Evolutionary conservation across 345 rosid genomes (phyloP).

Genomic region (Combretum micranthum): DNA sequence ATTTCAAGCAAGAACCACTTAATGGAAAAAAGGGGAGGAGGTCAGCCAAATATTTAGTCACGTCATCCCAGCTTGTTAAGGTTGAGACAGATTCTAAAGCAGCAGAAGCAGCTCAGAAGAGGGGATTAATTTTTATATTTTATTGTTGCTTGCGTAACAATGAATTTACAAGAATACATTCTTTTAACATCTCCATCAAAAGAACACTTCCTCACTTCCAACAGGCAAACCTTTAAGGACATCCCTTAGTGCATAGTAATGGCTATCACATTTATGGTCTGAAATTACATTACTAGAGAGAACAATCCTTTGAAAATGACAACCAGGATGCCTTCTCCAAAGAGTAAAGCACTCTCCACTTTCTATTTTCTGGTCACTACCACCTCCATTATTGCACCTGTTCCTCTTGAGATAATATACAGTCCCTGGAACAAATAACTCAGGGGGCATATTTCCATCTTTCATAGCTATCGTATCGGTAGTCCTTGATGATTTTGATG

Average conservation of each 20-base stretch:
- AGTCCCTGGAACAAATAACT: conserved; percentile 72
- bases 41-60: too few relatives aligned
- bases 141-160: too few relatives aligned
- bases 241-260: conserved; percentile 76
- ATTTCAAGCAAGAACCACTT: too few relatives aligned
- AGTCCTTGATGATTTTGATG: conserved; percentile 11
- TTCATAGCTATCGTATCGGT: conserved; percentile 16
- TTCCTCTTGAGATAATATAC: conserved; percentile 76
- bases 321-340: conserved; percentile 78
- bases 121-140: too few relatives aligned
- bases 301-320: conserved; percentile 81
- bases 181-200: conserved; percentile 12
- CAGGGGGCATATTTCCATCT: conserved; percentile 28
- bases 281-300: conserved; percentile 74
- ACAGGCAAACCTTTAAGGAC: conserved; percentile 72
- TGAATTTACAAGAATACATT: background rate
- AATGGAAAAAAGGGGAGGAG: too few relatives aligned
- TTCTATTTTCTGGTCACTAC: background rate
- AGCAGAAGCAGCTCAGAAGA: too few relatives aligned
- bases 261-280: conserved; percentile 90
- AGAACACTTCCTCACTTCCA: conserved; percentile 35
- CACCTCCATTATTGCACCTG: conserved; percentile 12
- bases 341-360: conserved; percentile 51
- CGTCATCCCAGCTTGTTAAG: too few relatives aligned
- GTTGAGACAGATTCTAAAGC: too few relatives aligned